Evolutionary conservation across 257 asterid species (phyloP).

Genomic region (Solanum stenotomum): DNA sequence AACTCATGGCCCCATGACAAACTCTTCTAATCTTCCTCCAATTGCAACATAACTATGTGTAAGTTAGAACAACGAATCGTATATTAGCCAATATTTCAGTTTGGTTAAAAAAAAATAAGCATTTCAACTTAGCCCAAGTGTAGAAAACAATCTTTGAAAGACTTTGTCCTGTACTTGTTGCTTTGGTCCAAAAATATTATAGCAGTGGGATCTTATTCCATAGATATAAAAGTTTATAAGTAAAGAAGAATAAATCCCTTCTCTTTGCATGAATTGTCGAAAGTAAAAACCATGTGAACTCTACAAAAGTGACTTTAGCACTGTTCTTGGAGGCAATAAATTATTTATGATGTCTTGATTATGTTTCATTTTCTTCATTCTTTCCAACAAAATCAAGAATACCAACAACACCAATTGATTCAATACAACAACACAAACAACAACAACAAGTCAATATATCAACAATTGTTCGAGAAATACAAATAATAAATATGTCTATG

Average conservation of each 20-base stretch:
- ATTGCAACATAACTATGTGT: neutral
- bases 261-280: neutral
- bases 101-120: neutral
- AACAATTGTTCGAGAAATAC: neutral
- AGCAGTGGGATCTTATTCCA: neutral
- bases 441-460: neutral
- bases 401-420: neutral
- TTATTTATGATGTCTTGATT: neutral
- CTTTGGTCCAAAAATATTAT: neutral
- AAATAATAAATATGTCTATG: neutral
- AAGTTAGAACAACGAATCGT: neutral
- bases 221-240: neutral
- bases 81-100: neutral
- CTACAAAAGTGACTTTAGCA: neutral
- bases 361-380: neutral
- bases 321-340: neutral
- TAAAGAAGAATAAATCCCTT: neutral
- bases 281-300: neutral
- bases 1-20: conserved; percentile 9
- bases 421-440: too few relatives aligned
- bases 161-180: neutral
- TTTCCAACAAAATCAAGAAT: neutral
- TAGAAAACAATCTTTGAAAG: neutral
- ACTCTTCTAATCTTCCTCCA: neutral
- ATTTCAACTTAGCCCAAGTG: neutral